Conservation (phyloP, 225 moss, liverwort and hornwort genomes). For the Physcomitrellopsis africana region DNA sequence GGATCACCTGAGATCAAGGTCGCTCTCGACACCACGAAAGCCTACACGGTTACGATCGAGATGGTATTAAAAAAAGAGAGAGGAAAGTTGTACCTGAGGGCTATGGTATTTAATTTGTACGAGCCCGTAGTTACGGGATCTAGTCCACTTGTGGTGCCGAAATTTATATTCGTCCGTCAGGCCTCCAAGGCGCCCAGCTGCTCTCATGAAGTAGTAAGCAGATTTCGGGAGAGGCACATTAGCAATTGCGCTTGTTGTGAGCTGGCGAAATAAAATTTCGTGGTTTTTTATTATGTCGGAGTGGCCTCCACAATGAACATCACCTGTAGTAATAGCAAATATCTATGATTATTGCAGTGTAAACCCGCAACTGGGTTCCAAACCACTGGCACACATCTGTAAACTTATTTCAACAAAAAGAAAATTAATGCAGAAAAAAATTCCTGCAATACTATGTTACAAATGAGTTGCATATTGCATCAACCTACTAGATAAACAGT, state of each 20-base stretch:
- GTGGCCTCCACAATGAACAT: conserved; percentile 98
- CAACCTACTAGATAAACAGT: no score
- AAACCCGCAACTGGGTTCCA: not conserved
- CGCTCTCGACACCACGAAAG: not conserved
- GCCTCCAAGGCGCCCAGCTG: conserved; percentile 62
- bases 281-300: conserved; percentile 63
- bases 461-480: no score
- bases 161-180: conserved; percentile 57
- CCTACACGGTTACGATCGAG: not conserved
- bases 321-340: conserved; percentile 54
- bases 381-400: conserved; percentile 12
- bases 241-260: conserved; percentile 96
- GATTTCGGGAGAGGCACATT: conserved; percentile 92
- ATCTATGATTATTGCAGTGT: conserved; percentile 19
- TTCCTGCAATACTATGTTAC: no score
- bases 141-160: conserved; percentile 86
- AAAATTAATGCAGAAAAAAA: no score
- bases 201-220: conserved; percentile 91
- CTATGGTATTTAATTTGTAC: conserved; percentile 61
- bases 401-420: not conserved
- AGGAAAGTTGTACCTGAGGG: conserved; percentile 47
- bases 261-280: conserved; percentile 72
- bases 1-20: conserved; percentile 2
- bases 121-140: conserved; percentile 86
- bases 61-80: not conserved